Conservation (phyloP, 2,329 filamentous ascomycete genomes). For the Beauveria bassiana region DNA sequence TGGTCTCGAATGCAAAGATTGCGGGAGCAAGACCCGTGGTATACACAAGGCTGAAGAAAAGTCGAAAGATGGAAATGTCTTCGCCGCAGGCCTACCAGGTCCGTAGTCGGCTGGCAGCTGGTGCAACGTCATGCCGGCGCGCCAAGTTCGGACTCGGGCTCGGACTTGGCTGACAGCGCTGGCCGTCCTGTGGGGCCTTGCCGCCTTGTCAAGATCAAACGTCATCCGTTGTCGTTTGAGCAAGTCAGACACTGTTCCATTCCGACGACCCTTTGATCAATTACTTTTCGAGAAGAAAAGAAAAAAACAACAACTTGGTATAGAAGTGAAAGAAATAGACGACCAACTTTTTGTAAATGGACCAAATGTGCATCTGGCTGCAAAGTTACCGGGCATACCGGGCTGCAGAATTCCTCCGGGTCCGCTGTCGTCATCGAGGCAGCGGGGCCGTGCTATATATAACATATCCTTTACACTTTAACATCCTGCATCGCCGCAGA, state of each 20-base stretch:
- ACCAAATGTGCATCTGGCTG: too few relatives aligned
- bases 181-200: not conserved
- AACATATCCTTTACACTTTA: not conserved
- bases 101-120: not conserved
- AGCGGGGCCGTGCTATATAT: not conserved
- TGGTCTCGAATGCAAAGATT: too few relatives aligned
- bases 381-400: not conserved
- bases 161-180: not conserved
- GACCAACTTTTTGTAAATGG: too few relatives aligned
- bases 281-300: too few relatives aligned
- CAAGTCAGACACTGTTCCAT: not conserved
- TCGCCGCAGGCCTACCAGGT: too few relatives aligned
- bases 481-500: not conserved
- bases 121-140: not conserved
- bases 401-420: not conserved
- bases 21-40: too few relatives aligned
- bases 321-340: too few relatives aligned
- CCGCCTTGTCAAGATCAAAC: not conserved
- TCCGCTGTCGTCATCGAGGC: not conserved
- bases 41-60: not conserved
- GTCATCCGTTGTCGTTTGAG: not conserved
- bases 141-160: conserved; percentile 1
- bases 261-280: too few relatives aligned
- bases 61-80: too few relatives aligned
- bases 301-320: too few relatives aligned